Base-by-base conservation (phyloP, 306 rosid species). In the Malus sieversii region DNA sequence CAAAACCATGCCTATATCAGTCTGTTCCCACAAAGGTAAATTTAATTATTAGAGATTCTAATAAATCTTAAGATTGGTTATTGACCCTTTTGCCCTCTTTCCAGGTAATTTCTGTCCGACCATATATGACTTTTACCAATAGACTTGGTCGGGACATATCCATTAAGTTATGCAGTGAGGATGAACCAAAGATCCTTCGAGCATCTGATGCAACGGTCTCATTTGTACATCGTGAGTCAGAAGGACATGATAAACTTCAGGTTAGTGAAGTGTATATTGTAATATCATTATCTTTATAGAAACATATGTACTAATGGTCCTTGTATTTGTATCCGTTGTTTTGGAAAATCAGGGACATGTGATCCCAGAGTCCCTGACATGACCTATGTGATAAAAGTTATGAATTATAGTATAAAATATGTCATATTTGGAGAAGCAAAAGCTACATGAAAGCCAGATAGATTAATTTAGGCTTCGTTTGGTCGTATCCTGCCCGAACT, bases 11-110 rank as follows among this genome's bases (percentile, higher is more conserved):
- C 77, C 83, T 87, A 52, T 87, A 83, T 86, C 96, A 80, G 79
- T 89, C 99, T 83, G 89, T 88, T 75, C 97, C 97, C 4, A 95
- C 97, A 73, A 95, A 95, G 99, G 99, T 95, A 85, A 75, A 64
- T 79, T 70, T 48, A 44, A 45, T 68, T 59, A 48, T 62, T 70
- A 57, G 65, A 70, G 74, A 44, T 73, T 77, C 32, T 42, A 35
- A 45, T 73, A 70, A 74, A 76, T 78, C 32, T 52, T 77, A 32
- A 64, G 35, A 62, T 15, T 65, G 19, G 45, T 72, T 30, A 38
- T 51, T 66, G 46, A 76, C 66, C 38, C 4, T n/a, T 53, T 63
- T 18, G n/a, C 66, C 38, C 69, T 44, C 48, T 66, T 84, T 82
- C 45, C 86, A 95, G 99, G 90, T 95, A 30, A 88, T 95, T 53